Evolutionary conservation across 176 grass and related monocot genomes (phyloP), one percentile per base, ranked within the genome.

Genomic region (Hordeum vulgare): DNA sequence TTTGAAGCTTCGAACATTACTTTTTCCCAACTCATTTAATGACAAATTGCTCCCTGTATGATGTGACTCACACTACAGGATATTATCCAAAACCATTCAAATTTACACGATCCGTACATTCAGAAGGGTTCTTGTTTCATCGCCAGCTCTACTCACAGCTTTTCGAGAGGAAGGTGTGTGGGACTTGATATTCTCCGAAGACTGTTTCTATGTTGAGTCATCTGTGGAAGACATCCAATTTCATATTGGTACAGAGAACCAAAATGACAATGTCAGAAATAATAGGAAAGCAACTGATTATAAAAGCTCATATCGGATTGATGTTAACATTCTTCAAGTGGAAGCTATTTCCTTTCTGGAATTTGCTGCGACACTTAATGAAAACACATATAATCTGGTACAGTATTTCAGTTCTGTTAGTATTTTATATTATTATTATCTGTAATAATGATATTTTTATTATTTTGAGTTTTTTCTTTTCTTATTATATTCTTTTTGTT

Each of bases 331-430:
- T 72, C 81, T 94, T 83, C 93, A 94, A 76, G 57, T 88, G 79
- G 90, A 94, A 82, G 93, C 90, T 62, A 94, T 94, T 85, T 94
- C 93, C 35, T 94, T 94, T 77, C 90, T 94, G 90, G 93, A 94
- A 83, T 92, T 93, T 77, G 88, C 93, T 66, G 92, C 90, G 29
- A 89, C 84, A 81, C 86, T 91, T 51, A 84, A 83, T 77, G 87
- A 83, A 86, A 92, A 88, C 51, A 88, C 81, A 75, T 80, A 86
- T 87, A 94, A 94, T 62, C 49, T 92, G 93, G 93, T 94, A 82
- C 44, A 68, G 26, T 3, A 45, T 85, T 74, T 45, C 61, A 67
- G 62, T 65, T 78, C 45, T 47, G 24, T 67, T 41, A 80, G 42
- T 57, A 85, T 45, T 45, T 26, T 59, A 82, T 3, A 61, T 81